phyloP scores from a whole-genome alignment of 1,284 basidiomycete species.

The Pisolithus thermaeus region DNA sequence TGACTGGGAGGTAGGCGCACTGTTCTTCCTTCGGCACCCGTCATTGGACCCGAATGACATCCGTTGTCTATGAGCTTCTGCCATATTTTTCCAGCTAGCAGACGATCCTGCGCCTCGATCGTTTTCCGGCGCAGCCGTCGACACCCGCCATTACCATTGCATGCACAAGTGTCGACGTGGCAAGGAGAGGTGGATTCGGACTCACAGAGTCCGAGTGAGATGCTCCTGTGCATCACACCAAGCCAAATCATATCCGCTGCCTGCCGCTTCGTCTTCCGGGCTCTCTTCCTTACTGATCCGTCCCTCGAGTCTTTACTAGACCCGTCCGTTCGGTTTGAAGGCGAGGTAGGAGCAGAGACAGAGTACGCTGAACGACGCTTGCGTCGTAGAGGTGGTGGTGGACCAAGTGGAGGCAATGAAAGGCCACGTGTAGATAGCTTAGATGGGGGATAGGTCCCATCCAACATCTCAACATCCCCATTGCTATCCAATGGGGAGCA shows the following conservation, averaged over 20 bases:
- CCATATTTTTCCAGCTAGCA: constrained; percentile 16
- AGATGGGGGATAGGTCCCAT: constrained; percentile 15
- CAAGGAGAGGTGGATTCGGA: background rate
- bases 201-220: constrained; percentile 20
- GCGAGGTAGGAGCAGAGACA: constrained; percentile 14
- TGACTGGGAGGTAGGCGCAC: constrained; percentile 10
- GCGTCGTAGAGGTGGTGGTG: constrained; percentile 13
- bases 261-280: constrained; percentile 31
- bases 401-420: constrained; percentile 1
- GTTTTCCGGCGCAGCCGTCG: background rate
- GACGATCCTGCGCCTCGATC: constrained; percentile 18
- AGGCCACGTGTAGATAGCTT: background rate
- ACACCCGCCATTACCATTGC: background rate
- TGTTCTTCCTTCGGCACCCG: constrained; percentile 10
- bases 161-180: background rate
- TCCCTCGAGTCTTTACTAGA: constrained; percentile 6
- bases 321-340: constrained; percentile 1
- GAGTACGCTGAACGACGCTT: constrained; percentile 29
- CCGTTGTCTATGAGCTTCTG: constrained; percentile 20
- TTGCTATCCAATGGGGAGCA: constrained; percentile 11
- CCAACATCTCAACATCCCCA: constrained; percentile 26
- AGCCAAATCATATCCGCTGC: constrained; percentile 36
- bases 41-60: constrained; percentile 3
- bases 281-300: constrained; percentile 23
- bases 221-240: constrained; percentile 36